phyloP scores from a whole-genome alignment of 441 rosid genomes.

The Codiaeum variegatum region DNA sequence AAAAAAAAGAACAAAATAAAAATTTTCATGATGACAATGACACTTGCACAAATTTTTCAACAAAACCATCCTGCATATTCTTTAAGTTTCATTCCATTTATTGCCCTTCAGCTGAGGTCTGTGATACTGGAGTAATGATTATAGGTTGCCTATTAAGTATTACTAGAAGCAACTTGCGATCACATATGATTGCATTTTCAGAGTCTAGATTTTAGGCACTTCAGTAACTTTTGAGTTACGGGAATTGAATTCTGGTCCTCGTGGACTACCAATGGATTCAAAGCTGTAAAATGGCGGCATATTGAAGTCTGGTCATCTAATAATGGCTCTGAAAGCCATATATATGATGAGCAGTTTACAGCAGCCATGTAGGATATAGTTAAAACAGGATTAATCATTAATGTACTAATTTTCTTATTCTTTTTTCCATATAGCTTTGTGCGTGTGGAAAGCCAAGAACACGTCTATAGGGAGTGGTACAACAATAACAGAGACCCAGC shows the following conservation, averaged over 20 bases:
- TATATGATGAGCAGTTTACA: background rate
- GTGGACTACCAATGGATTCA: background rate
- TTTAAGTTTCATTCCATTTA: background rate
- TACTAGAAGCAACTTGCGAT: background rate
- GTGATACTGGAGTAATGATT: background rate
- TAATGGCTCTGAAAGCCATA: background rate
- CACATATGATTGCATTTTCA: background rate
- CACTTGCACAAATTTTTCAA: background rate
- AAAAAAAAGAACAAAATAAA: background rate
- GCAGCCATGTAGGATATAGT: background rate
- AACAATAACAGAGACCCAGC: conserved; percentile 41
- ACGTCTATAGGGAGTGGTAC: conserved; percentile 46
- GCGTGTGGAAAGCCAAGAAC: conserved; percentile 70
- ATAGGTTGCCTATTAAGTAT: background rate
- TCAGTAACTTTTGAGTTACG: background rate
- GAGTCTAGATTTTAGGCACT: background rate
- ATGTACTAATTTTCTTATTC: background rate
- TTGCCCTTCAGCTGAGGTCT: background rate
- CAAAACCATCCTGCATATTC: background rate
- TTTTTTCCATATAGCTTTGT: conserved; percentile 36
- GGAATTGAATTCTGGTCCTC: background rate
- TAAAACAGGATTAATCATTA: background rate
- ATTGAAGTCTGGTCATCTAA: background rate
- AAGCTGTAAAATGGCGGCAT: background rate
- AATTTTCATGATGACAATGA: background rate